Percentiles rank a stretch among this genome's conserved stretches.
Evolutionary conservation across 371 early-diverging fungal species (phyloP).

Genomic region (Mucor mucedo): DNA sequence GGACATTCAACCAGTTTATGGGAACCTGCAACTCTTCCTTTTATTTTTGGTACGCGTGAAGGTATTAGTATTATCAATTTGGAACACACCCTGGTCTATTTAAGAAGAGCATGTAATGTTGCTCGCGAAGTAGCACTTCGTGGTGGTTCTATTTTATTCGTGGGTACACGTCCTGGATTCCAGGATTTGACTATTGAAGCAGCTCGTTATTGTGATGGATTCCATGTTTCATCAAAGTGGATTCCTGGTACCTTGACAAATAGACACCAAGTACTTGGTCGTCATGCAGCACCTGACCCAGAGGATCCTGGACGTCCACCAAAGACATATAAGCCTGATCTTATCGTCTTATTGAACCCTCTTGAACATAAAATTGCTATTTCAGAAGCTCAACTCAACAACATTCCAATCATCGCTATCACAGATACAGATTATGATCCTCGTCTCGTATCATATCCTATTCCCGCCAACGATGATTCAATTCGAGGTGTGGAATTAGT

Average conservation of each 20-base stretch:
- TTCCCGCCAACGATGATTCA: slow-evolving; percentile 96
- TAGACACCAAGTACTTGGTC: slow-evolving; percentile 73
- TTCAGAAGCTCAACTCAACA: slow-evolving; percentile 78
- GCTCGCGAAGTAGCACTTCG: slow-evolving; percentile 74
- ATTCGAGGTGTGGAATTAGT: slow-evolving; percentile 81
- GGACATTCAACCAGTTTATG: slow-evolving; percentile 84
- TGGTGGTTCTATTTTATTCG: slow-evolving; percentile 89
- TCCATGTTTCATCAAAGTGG: slow-evolving; percentile 86
- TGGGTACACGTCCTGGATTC: slow-evolving; percentile 80
- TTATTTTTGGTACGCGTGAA: slow-evolving; percentile 88
- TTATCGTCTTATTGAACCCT: slow-evolving; percentile 88
- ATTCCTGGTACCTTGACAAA: slow-evolving; percentile 93
- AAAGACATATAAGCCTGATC: slow-evolving; percentile 81
- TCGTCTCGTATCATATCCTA: slow-evolving; percentile 88
- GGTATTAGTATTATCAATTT: slow-evolving; percentile 95
- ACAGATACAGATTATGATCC: slow-evolving; percentile 96
- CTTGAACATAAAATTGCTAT: slow-evolving; percentile 82
- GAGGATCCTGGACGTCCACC: slow-evolving; percentile 58
- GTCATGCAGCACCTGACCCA: slow-evolving; percentile 62
- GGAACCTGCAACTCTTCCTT: slow-evolving; percentile 86
- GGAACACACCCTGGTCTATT: slow-evolving; percentile 89
- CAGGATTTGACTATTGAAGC: slow-evolving; percentile 79
- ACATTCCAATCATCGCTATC: slow-evolving; percentile 91
- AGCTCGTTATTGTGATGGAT: slow-evolving; percentile 78
- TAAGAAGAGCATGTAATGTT: slow-evolving; percentile 85